Percentiles rank a stretch among this genome's conserved stretches.
These are phyloP conservation scores for Cenchrus fungigraminus DNA, from an alignment of 176 grass and related monocot genomes.

Conservation along the genomic window DNA sequence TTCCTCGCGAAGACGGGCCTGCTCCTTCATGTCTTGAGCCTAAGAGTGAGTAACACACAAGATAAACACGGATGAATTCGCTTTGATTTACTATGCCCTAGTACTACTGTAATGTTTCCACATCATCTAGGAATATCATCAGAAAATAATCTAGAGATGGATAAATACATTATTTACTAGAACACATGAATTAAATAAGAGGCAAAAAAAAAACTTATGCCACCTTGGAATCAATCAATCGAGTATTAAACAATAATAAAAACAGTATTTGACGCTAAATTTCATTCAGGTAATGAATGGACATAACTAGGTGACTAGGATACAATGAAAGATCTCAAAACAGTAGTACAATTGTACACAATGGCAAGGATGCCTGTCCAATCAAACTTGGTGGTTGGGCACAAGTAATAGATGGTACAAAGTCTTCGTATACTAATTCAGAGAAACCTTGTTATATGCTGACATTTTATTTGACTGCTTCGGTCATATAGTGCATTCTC, in stretches of 20 bases:
- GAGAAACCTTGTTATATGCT: neutral
- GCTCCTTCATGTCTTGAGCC: constrained; percentile 99
- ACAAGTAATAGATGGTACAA: constrained; percentile 3
- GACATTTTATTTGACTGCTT: neutral
- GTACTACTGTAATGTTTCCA: neutral
- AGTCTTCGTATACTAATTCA: neutral
- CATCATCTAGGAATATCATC: neutral
- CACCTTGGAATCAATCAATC: neutral
- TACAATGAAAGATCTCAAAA: constrained; percentile 12
- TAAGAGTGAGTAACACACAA: constrained; percentile 38
- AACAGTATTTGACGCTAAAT: neutral
- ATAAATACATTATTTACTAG: neutral
- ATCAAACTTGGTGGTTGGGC: constrained; percentile 3
- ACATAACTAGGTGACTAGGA: neutral
- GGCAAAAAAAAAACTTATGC: neutral
- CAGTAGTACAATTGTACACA: neutral
- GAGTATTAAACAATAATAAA: neutral
- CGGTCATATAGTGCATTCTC: neutral
- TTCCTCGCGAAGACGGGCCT: constrained; percentile 89
- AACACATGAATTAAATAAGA: neutral
- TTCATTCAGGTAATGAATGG: constrained; percentile 10
- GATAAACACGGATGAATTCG: neutral
- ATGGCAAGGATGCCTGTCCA: neutral
- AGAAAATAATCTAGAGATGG: neutral
- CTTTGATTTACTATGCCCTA: neutral